Conservation (phyloP, 768 basidiomycete genomes). For the Pleurotus citrinopileatus region DNA sequence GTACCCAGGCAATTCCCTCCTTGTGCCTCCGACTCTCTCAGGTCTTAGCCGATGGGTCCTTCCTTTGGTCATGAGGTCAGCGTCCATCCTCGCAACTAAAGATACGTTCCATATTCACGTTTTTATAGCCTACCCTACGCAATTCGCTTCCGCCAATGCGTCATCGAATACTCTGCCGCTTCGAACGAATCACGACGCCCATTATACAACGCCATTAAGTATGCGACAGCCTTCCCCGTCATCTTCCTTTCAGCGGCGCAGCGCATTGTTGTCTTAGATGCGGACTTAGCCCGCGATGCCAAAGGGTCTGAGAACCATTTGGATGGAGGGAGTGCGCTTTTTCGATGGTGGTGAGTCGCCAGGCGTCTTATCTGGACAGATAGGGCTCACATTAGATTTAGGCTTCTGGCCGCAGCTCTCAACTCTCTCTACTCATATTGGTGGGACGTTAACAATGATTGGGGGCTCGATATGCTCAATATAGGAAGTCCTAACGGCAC, state of each 20-base stretch:
- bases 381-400: constrained; percentile 24
- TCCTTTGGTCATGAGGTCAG: constrained; percentile 85
- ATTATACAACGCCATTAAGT: constrained; percentile 91
- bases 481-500: constrained; percentile 23
- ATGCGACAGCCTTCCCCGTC: constrained; percentile 94
- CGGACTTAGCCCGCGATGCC: constrained; percentile 46
- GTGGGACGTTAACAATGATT: constrained; percentile 99
- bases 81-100: not conserved
- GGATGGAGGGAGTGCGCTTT: constrained; percentile 76
- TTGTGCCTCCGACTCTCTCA: constrained; percentile 57
- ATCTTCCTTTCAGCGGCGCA: constrained; percentile 94
- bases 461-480: constrained; percentile 83
- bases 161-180: constrained; percentile 73
- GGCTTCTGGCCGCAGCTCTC: constrained; percentile 79
- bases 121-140: constrained; percentile 76
- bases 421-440: constrained; percentile 97
- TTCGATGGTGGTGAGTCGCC: constrained; percentile 73
- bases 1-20: constrained; percentile 76
- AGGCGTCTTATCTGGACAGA: not conserved
- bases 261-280: constrained; percentile 61
- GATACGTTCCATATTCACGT: not conserved
- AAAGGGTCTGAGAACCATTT: constrained; percentile 45
- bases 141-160: constrained; percentile 90
- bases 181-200: constrained; percentile 67
- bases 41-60: constrained; percentile 74